phyloP scores from a whole-genome alignment of 345 rosid genomes.

The Rhodomyrtus tomentosa region DNA sequence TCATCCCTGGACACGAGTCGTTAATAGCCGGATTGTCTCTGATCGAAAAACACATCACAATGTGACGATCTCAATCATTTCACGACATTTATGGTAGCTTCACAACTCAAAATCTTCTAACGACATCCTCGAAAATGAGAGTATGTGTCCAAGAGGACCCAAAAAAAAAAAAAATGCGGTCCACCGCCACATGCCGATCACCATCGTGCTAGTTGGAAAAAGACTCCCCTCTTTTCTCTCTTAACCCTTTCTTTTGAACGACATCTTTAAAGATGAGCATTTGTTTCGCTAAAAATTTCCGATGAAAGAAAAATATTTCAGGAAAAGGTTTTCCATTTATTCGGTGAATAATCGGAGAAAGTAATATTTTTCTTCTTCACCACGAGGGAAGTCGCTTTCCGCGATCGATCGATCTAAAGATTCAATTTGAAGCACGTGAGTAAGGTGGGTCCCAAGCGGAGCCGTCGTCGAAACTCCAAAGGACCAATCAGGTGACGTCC shows the following conservation, averaged over 20 bases:
- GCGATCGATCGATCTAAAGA: too few species aligned
- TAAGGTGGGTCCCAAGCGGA: neutral
- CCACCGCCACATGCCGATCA: neutral
- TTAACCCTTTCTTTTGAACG: rapidly evolving
- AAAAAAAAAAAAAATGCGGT: neutral
- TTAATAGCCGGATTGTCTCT: neutral
- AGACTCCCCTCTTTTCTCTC: too few species aligned
- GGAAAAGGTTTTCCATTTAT: neutral
- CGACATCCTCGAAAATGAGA: neutral
- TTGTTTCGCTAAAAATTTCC: too few species aligned
- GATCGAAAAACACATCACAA: neutral
- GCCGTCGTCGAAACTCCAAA: neutral
- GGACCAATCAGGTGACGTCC: neutral
- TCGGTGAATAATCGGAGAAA: neutral
- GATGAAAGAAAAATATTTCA: neutral
- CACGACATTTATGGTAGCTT: neutral
- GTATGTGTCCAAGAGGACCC: neutral
- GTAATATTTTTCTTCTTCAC: rapidly evolving
- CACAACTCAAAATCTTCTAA: neutral
- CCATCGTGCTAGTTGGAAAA: neutral
- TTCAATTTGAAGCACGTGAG: too few species aligned
- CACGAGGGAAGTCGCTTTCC: neutral
- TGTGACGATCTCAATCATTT: neutral
- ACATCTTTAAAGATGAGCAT: neutral
- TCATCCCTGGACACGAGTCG: neutral